Percentiles rank a stretch among this genome's conserved stretches.
These are phyloP conservation scores for Exophiala sp. DNA, from an alignment of 2,329 filamentous ascomycete genomes.

Conservation along the genomic window DNA sequence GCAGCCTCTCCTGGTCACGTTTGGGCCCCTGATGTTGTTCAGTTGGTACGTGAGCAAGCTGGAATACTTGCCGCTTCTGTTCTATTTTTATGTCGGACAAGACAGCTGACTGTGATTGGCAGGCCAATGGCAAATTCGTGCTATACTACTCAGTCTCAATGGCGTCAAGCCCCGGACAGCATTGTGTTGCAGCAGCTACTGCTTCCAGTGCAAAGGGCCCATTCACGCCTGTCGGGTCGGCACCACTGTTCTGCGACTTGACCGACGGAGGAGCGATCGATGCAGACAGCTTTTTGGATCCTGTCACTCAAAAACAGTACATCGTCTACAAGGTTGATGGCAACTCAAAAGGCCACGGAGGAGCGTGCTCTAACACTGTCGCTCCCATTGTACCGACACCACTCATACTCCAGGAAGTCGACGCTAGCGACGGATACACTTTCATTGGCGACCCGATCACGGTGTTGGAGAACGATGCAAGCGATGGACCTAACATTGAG, in stretches of 20 bases:
- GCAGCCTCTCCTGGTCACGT: conserved; percentile 40
- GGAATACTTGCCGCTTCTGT: too few relatives aligned
- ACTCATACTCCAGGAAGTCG: conserved; percentile 40
- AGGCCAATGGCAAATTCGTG: conserved; percentile 32
- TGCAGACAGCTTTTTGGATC: conserved; percentile 56
- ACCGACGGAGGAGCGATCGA: conserved; percentile 60
- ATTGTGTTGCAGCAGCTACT: conserved; percentile 59
- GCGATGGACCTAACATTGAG: conserved; percentile 61
- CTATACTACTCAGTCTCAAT: conserved; percentile 58
- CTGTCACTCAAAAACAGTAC: conserved; percentile 51
- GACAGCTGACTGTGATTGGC: conserved; percentile 27
- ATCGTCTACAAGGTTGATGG: conserved; percentile 67
- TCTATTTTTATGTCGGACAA: too few relatives aligned
- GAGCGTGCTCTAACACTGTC: conserved; percentile 46
- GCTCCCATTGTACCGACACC: conserved; percentile 36
- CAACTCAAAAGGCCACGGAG: conserved; percentile 51
- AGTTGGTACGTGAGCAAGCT: conserved; percentile 35
- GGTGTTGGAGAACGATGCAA: conserved; percentile 60
- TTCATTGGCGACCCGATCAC: conserved; percentile 51
- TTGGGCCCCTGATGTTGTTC: conserved; percentile 61
- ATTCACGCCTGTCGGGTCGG: conserved; percentile 44
- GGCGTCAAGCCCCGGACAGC: conserved; percentile 37
- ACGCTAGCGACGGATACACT: conserved; percentile 47
- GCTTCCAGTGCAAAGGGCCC: conserved; percentile 51
- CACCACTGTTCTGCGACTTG: conserved; percentile 53